Base-by-base conservation (phyloP, 306 rosid genomes). In the Begonia masoniana region DNA sequence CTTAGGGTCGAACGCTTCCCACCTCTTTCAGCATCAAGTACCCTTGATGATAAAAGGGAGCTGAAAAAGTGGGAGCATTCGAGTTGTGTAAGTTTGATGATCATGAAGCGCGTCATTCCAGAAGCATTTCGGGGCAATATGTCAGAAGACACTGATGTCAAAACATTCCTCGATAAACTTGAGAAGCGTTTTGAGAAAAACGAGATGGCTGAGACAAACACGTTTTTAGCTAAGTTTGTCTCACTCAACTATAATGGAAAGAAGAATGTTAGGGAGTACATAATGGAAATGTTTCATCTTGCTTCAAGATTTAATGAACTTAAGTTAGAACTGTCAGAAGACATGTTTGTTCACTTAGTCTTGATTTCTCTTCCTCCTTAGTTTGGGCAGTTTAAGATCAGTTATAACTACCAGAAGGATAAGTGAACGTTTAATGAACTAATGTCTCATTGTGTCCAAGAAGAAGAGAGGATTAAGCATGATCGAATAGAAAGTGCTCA, bases 391-490 rank as follows among this genome's bases (percentile, higher is more conserved):
- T 41, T 56, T 56, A 36, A 10, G 12, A 36, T 19, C 7, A 57
- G 51, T 5, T 57, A 57, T 43, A 57, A 43, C 7, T 24, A 17
- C 24, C 46, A 54, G 7, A 54, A 54, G 1, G 43, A 54, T 3
- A 54, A 54, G 12, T 54, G 45, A 45, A 35, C 19, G 3, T 14
- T 13, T 12, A 48, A 48, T 13, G 16, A 48, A 2, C 10, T 54
- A 1, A 54, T 54, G 1, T 24, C 57, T 4, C 21, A 57, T 3
- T 57, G 41, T 57, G 61, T 57, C 11, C 12, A 57, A 16, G 61
- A 57, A 4, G 61, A 57, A 13, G 51, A 57, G 19, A 57, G 41
- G 11, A 10, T 60, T 0, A 5, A 60, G 1, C 0, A 4, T 0
- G 49, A 60, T 0, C 49, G 26, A 35, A 10, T 4, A 4, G 48